Base-by-base conservation (phyloP, 192 early-diverging fungal genomes). In the Lunasporangiospora selenospora region DNA sequence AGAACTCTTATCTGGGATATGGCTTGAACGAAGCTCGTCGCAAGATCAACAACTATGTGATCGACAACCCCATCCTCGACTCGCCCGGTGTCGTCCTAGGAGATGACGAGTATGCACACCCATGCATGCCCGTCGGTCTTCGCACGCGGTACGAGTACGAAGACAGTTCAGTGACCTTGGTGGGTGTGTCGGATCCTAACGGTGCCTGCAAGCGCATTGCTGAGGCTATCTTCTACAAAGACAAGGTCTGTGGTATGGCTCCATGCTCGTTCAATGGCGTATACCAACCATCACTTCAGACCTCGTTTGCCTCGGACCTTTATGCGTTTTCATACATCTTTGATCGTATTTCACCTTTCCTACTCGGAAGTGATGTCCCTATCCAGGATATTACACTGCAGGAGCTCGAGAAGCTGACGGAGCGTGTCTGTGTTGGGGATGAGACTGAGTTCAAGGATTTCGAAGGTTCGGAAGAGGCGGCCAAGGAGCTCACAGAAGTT, bases 321-420 rank as follows among this genome's bases (percentile, higher is more conserved):
- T 97, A 95, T 75, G 90, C 93, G 11, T 98, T 99, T 78, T 95
- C 93, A 21, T 99, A 89, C 85, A 97, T 99, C 67, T 99, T 92
- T 81, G 97, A 99, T 67, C 84, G 90, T 38, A 86, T 89, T 0
- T 76, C 87, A 32, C 91, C 91, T 5, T 73, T 73, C 54, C 53
- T 40, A 16, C 80, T 92, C 13, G 89, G 88, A 29, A 57, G 53
- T 16, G 48, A 55, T 3, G 81, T 89, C 44, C 83, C 83, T 26
- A 56, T 44, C 0, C 76, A 82, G 34, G 87, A 89, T 34, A 95
- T 97, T 73, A 83, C 83, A 26, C 79, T 95, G 10, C 65, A 63
- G 8, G 85, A 94, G 24, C 57, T 97, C 15, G 86, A 88, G 31
- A 73, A 76, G 1, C 66, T 92, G 44, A 86, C 91, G 3, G 81